Conservation (phyloP, 1,284 basidiomycete species). For the Ceratobasidium theobromae region DNA sequence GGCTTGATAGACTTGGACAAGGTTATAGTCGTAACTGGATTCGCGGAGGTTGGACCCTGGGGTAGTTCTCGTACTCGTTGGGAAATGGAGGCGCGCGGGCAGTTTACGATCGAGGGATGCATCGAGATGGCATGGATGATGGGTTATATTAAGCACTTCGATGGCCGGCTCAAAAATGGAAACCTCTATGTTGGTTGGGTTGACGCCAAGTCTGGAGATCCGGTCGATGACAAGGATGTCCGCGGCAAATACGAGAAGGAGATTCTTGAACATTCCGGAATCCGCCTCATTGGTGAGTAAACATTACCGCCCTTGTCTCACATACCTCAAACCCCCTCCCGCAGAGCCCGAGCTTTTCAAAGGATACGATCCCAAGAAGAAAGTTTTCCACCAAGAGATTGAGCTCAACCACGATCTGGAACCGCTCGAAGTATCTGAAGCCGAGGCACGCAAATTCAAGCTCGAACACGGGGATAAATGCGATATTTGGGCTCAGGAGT, state of each 20-base stretch:
- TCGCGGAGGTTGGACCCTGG: slow-evolving; percentile 98
- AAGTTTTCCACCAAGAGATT: slow-evolving; percentile 95
- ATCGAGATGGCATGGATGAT: slow-evolving; percentile 99
- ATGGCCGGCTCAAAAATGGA: slow-evolving; percentile 92
- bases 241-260: slow-evolving; percentile 93
- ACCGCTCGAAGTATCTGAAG: slow-evolving; percentile 88
- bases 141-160: slow-evolving; percentile 98
- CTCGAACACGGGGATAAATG: slow-evolving; percentile 95
- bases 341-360: slow-evolving; percentile 95
- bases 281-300: slow-evolving; percentile 84
- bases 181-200: slow-evolving; percentile 97
- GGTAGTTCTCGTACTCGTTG: slow-evolving; percentile 97
- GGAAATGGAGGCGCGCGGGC: slow-evolving; percentile 96
- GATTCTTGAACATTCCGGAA: slow-evolving; percentile 89
- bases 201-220: slow-evolving; percentile 89
- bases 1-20: slow-evolving; percentile 94
- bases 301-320: not conserved
- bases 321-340: slow-evolving; percentile 31
- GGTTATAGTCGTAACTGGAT: slow-evolving; percentile 94
- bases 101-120: slow-evolving; percentile 94
- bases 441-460: slow-evolving; percentile 95
- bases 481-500: slow-evolving; percentile 88
- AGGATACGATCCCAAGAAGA: slow-evolving; percentile 96
- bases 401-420: slow-evolving; percentile 97
- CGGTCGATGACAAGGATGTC: slow-evolving; percentile 98